These are phyloP conservation scores for Diaporthe longicolla DNA, from an alignment of 2,329 filamentous ascomycete genomes.

Conservation along the genomic window DNA sequence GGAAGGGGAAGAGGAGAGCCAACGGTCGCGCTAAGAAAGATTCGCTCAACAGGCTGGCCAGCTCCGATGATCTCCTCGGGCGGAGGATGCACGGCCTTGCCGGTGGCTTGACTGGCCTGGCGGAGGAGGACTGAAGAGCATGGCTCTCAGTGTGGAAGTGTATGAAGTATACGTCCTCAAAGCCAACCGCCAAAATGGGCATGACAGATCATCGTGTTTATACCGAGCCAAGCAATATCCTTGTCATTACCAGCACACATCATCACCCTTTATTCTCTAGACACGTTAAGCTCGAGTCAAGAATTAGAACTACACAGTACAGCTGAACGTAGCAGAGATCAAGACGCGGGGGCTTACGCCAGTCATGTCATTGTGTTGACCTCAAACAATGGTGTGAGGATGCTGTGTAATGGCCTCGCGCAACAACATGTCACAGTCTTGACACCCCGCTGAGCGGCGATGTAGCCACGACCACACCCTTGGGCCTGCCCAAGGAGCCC, in stretches of 20 bases:
- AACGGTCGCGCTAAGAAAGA: slow-evolving; percentile 48
- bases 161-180: background rate
- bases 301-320: background rate
- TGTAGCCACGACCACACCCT: background rate
- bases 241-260: background rate
- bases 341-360: background rate
- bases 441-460: background rate
- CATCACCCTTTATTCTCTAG: background rate
- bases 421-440: background rate
- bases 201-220: background rate
- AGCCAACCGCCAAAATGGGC: background rate
- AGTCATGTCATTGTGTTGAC: background rate
- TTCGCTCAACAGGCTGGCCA: slow-evolving; percentile 67
- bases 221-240: background rate
- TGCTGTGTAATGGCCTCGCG: background rate
- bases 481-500: too few species aligned
- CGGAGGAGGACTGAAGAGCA: slow-evolving; percentile 53
- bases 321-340: background rate
- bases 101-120: slow-evolving; percentile 65
- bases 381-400: background rate
- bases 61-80: slow-evolving; percentile 70
- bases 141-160: background rate
- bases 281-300: background rate
- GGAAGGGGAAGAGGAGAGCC: slow-evolving; percentile 49
- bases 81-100: slow-evolving; percentile 72